These are phyloP conservation scores for Lepidium didymum DNA, from an alignment of 345 rosid genomes.

Conservation along the genomic window DNA sequence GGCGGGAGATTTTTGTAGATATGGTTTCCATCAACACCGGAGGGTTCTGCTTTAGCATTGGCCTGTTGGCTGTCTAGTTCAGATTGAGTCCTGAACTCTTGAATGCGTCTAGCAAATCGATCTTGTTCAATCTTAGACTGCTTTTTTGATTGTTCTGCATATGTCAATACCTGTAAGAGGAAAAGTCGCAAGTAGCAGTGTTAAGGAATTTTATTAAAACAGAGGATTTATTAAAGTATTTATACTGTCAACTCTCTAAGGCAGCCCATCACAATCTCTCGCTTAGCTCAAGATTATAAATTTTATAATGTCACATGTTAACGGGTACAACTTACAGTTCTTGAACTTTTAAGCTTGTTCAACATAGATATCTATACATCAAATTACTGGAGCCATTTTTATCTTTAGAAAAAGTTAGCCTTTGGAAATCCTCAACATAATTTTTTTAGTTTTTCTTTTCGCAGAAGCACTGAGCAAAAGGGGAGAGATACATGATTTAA, in stretches of 20 bases:
- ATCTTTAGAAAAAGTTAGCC: neutral
- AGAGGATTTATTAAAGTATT: neutral
- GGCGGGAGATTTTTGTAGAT: conserved; percentile 38
- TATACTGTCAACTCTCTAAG: neutral
- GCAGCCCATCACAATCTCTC: neutral
- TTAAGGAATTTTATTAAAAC: neutral
- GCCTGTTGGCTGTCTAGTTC: conserved; percentile 52
- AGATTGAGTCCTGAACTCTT: conserved; percentile 80
- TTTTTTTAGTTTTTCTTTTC: neutral
- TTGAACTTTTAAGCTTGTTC: neutral
- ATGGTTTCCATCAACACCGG: conserved; percentile 35
- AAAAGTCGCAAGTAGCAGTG: neutral
- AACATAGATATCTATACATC: neutral
- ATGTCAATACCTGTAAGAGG: conserved; percentile 56
- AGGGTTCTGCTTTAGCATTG: conserved; percentile 39
- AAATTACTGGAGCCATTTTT: neutral
- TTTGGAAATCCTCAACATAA: too few relatives aligned
- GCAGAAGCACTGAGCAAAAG: neutral
- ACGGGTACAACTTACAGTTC: neutral
- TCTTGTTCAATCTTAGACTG: conserved; percentile 67
- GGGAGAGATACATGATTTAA: neutral
- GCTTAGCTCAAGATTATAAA: neutral
- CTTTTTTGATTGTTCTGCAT: conserved; percentile 83
- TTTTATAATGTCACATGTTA: neutral
- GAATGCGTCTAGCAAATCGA: conserved; percentile 78